Evolutionary conservation across 1,284 basidiomycete genomes (phyloP).

Genomic region (Tilletia caries): DNA sequence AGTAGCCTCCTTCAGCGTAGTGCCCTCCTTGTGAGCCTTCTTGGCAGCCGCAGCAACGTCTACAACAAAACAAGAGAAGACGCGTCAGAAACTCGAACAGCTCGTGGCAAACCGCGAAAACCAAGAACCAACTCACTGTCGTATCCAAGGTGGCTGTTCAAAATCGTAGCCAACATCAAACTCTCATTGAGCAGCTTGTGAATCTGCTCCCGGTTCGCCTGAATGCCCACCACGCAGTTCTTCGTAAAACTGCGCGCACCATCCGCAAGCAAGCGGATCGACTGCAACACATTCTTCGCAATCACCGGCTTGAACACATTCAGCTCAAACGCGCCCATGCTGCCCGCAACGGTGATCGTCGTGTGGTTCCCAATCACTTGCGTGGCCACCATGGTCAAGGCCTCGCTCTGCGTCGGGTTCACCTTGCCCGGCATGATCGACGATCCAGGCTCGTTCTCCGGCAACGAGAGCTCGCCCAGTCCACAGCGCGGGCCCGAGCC

Average conservation of each 20-base stretch:
- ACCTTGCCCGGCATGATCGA: slow-evolving; percentile 99
- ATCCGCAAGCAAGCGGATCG: slow-evolving; percentile 87
- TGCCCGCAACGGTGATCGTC: slow-evolving; percentile 83
- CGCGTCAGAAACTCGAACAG: background rate
- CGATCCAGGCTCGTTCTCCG: slow-evolving; percentile 98
- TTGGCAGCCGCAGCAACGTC: slow-evolving; percentile 98
- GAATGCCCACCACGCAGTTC: slow-evolving; percentile 93
- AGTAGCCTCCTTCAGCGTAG: slow-evolving; percentile 90
- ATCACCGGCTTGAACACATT: slow-evolving; percentile 99
- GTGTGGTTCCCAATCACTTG: slow-evolving; percentile 99
- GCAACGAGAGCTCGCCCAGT: slow-evolving; percentile 86
- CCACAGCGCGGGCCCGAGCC: slow-evolving; percentile 97
- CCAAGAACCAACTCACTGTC: slow-evolving; percentile 68
- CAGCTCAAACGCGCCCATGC: slow-evolving; percentile 95
- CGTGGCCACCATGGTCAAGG: slow-evolving; percentile 91
- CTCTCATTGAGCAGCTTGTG: slow-evolving; percentile 79
- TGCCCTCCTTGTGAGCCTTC: slow-evolving; percentile 98
- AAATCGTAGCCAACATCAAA: slow-evolving; percentile 87
- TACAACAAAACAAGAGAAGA: background rate
- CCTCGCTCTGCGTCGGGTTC: slow-evolving; percentile 99
- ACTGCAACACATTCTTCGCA: slow-evolving; percentile 94
- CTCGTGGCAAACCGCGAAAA: too few relatives aligned
- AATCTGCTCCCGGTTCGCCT: slow-evolving; percentile 93
- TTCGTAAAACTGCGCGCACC: slow-evolving; percentile 79
- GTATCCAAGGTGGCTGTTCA: slow-evolving; percentile 88